Percentiles rank a stretch among this genome's conserved stretches.
Conservation (phyloP, 352 stramenopile genomes). For the Phytopythium aichiense region DNA sequence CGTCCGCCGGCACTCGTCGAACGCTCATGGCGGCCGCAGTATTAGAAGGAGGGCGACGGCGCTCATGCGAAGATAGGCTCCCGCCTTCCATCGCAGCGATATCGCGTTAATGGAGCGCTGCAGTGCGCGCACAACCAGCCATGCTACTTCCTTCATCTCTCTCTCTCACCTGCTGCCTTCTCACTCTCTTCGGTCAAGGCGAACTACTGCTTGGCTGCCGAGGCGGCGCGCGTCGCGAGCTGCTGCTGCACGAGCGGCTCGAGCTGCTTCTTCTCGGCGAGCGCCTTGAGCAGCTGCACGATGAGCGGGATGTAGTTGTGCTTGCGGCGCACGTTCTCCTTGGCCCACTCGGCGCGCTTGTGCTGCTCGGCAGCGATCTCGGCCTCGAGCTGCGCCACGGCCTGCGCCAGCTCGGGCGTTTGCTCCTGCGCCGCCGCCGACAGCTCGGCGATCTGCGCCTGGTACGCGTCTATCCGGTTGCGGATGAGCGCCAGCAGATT, state of each 20-base stretch:
- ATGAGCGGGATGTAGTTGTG: slow-evolving; percentile 98
- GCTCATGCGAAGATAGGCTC: neutral
- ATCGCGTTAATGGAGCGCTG: neutral
- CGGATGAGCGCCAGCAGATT: slow-evolving; percentile 94
- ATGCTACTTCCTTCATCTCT: neutral
- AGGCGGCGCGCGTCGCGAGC: slow-evolving; percentile 22
- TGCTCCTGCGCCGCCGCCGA: slow-evolving; percentile 17
- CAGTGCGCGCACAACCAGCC: neutral
- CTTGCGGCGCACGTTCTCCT: slow-evolving; percentile 92
- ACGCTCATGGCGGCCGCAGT: neutral
- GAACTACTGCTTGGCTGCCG: slow-evolving; percentile 17
- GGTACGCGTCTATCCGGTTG: slow-evolving; percentile 63
- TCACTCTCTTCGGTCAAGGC: neutral
- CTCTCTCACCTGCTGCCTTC: neutral
- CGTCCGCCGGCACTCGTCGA: neutral
- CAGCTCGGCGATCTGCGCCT: slow-evolving; percentile 39
- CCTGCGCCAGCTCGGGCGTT: slow-evolving; percentile 29
- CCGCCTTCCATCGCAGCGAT: neutral
- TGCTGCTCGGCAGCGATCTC: slow-evolving; percentile 47
- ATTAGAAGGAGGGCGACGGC: slow-evolving; percentile 3
- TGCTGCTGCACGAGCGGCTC: slow-evolving; percentile 75
- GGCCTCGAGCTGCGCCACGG: slow-evolving; percentile 40
- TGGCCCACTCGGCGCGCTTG: slow-evolving; percentile 78
- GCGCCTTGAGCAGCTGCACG: slow-evolving; percentile 90
- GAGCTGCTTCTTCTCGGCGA: slow-evolving; percentile 89